A percentile compares a stretch with the other conserved stretches of the same genome.
phyloP scores from a whole-genome alignment of 805 yeast species.

The Saccharomycodes ludwigii region DNA sequence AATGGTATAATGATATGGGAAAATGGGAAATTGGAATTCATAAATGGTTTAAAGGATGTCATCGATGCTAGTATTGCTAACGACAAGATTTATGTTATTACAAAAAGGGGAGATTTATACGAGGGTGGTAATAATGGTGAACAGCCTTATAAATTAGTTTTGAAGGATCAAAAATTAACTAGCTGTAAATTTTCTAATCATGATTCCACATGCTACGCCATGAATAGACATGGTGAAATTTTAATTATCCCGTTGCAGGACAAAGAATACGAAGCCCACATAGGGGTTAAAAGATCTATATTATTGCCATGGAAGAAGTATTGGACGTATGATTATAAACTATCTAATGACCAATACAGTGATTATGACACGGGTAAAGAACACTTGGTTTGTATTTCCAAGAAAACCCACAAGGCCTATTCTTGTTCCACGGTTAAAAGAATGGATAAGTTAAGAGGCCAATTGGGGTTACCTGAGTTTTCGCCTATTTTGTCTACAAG shows the following conservation, averaged over 20 bases:
- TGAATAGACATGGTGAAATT: slow-evolving; percentile 26
- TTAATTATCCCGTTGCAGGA: slow-evolving; percentile 22
- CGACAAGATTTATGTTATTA: slow-evolving; percentile 39
- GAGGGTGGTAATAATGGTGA: slow-evolving; percentile 30
- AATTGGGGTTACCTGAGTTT: slow-evolving; percentile 66
- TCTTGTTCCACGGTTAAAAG: slow-evolving; percentile 45
- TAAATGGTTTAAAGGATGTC: too few species aligned
- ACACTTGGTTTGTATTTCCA: slow-evolving; percentile 56
- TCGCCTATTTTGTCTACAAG: slow-evolving; percentile 28
- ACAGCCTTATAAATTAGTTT: slow-evolving; percentile 23
- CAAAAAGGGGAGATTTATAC: slow-evolving; percentile 56
- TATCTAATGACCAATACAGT: slow-evolving; percentile 22
- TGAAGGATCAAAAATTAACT: slow-evolving; percentile 35
- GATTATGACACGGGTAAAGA: slow-evolving; percentile 48
- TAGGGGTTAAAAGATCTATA: slow-evolving; percentile 10
- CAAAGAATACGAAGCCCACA: slow-evolving; percentile 1
- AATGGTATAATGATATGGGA: too few species aligned
- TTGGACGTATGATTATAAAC: slow-evolving; percentile 12
- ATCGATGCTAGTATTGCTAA: slow-evolving; percentile 25
- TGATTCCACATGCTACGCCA: slow-evolving; percentile 36
- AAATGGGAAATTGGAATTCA: too few species aligned
- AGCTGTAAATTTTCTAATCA: slow-evolving; percentile 41
- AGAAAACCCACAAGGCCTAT: slow-evolving; percentile 42
- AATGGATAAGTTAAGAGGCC: slow-evolving; percentile 45
- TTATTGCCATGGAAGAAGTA: slow-evolving; percentile 17